Percentiles rank a stretch among this genome's conserved stretches.
Evolutionary conservation across 441 rosid species (phyloP).

Genomic region (Adansonia gregorii): DNA sequence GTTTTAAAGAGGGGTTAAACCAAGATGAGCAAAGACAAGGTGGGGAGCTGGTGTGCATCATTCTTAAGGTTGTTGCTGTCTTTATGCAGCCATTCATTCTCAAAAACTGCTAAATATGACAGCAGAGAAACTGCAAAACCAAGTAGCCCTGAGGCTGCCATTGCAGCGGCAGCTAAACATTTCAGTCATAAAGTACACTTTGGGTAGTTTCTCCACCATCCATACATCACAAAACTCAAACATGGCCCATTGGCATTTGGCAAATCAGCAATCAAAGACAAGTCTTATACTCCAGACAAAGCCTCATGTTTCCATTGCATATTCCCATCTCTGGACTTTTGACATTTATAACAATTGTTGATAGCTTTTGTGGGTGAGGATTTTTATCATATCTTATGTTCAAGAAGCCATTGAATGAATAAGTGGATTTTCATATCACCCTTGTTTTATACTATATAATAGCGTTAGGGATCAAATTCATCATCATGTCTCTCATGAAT

Average conservation of each 20-base stretch:
- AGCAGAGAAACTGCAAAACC: background rate
- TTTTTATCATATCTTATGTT: too few species aligned
- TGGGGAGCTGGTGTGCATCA: background rate
- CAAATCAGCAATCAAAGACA: background rate
- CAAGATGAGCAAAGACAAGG: constrained; percentile 27
- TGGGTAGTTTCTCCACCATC: constrained; percentile 17
- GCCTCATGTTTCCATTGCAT: background rate
- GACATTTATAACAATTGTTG: too few species aligned
- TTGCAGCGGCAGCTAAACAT: constrained; percentile 40
- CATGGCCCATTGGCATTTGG: background rate
- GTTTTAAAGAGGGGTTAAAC: background rate
- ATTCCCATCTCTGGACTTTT: too few species aligned
- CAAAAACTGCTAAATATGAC: background rate
- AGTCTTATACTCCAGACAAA: background rate
- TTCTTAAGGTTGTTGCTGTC: constrained; percentile 17
- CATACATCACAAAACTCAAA: background rate
- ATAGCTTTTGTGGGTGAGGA: too few species aligned
- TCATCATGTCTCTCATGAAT: too few species aligned
- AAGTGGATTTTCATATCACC: too few species aligned
- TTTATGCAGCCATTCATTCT: background rate
- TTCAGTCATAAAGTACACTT: constrained; percentile 41
- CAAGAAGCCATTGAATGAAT: too few species aligned
- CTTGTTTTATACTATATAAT: too few species aligned
- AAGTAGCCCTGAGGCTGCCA: constrained; percentile 26
- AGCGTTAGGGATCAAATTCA: too few species aligned